phyloP scores from a whole-genome alignment of 331 rosid genomes.

The Dryas integrifolia region DNA sequence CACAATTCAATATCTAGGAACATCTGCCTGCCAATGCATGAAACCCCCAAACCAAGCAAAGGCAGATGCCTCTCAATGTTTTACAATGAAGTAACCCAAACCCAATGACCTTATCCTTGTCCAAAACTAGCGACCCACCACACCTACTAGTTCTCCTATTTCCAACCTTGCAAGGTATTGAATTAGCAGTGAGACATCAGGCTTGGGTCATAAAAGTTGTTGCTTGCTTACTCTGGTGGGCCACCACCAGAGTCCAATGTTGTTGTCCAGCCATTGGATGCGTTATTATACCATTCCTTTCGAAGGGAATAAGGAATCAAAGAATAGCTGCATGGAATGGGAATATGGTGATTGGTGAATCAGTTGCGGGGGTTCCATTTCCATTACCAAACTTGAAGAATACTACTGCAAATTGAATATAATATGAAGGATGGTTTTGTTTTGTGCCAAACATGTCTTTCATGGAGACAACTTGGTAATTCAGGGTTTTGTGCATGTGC shows the following conservation, averaged over 20 bases:
- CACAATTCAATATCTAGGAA: neutral
- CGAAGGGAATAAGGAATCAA: slow-evolving; percentile 23
- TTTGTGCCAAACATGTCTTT: slow-evolving; percentile 16
- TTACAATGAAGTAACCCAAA: neutral
- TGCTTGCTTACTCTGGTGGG: slow-evolving; percentile 26
- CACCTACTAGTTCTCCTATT: neutral
- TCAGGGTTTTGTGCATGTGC: slow-evolving; percentile 30
- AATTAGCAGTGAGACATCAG: neutral
- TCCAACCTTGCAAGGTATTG: neutral
- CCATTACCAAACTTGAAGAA: slow-evolving; percentile 17
- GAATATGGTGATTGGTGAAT: slow-evolving; percentile 6
- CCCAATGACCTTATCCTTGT: neutral
- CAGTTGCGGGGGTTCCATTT: neutral
- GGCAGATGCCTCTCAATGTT: slow-evolving; percentile 12
- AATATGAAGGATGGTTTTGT: slow-evolving; percentile 24
- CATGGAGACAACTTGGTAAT: slow-evolving; percentile 25
- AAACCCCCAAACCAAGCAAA: slow-evolving; percentile 12
- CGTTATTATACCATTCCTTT: neutral
- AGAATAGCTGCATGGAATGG: slow-evolving; percentile 5
- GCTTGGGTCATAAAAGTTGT: neutral
- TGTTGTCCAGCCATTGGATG: neutral
- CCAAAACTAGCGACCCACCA: neutral
- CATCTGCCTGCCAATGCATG: neutral
- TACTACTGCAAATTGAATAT: neutral
- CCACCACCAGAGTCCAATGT: slow-evolving; percentile 21